Evolutionary conservation across 1,284 basidiomycete species (phyloP).

Genomic region (Irpex sp.): DNA sequence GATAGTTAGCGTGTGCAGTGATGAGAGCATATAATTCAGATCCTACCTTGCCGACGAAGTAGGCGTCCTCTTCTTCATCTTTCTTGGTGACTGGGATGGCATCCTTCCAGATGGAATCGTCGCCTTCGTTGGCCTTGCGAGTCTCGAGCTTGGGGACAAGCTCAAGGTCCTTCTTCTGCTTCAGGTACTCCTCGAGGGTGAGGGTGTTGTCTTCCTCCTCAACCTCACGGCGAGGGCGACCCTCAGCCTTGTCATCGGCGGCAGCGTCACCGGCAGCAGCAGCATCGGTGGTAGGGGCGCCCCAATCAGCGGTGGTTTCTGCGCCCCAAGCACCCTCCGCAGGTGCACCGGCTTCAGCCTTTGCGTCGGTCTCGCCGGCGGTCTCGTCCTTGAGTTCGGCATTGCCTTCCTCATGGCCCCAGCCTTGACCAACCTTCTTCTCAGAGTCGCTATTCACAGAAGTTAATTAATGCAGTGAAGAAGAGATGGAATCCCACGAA

Average conservation of each 20-base stretch:
- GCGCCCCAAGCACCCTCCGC: conserved; percentile 12
- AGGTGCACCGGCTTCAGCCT: conserved; percentile 27
- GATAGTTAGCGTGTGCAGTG: not conserved
- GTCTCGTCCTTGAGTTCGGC: conserved; percentile 77
- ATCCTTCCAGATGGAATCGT: conserved; percentile 58
- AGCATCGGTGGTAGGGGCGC: conserved; percentile 29
- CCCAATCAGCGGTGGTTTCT: conserved; percentile 37
- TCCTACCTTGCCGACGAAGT: conserved; percentile 74
- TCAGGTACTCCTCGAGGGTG: conserved; percentile 81
- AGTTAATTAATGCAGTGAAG: not conserved
- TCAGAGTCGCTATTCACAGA: conserved; percentile 68
- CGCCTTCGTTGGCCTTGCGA: conserved; percentile 71
- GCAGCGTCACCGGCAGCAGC: conserved; percentile 31
- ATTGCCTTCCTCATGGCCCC: conserved; percentile 86
- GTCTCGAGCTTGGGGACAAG: conserved; percentile 68
- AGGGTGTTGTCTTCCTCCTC: conserved; percentile 95
- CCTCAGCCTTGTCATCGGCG: conserved; percentile 32
- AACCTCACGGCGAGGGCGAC: conserved; percentile 28
- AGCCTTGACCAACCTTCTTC: conserved; percentile 89
- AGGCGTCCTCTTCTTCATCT: conserved; percentile 57
- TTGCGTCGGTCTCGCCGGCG: conserved; percentile 39
- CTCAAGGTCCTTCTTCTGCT: conserved; percentile 59
- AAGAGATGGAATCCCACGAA: conserved; percentile 32
- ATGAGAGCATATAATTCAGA: conserved; percentile 2
- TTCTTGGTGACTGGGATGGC: conserved; percentile 57